Conservation (phyloP, 352 stramenopile species). For the Pythium aristosporum region DNA sequence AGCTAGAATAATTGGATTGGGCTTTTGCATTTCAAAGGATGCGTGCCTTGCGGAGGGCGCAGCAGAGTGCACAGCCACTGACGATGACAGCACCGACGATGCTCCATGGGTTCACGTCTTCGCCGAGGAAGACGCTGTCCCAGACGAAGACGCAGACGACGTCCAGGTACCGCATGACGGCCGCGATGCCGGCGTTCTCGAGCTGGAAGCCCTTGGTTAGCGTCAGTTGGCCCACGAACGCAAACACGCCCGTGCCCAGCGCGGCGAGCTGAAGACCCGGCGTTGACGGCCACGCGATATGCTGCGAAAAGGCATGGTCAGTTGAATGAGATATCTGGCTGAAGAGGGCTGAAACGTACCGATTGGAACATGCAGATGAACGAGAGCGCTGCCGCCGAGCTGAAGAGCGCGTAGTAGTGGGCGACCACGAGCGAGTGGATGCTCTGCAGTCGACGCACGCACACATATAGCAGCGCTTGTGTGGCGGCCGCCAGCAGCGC, state of each 20-base stretch:
- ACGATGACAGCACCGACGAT: conserved; percentile 50
- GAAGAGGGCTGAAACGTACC: conserved; percentile 24
- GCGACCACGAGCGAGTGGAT: conserved; percentile 50
- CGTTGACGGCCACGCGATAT: conserved; percentile 36
- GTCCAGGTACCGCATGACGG: conserved; percentile 71
- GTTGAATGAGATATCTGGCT: not conserved
- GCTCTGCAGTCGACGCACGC: conserved; percentile 43
- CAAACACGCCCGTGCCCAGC: conserved; percentile 38
- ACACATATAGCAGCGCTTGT: conserved; percentile 56
- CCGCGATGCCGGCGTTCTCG: conserved; percentile 59
- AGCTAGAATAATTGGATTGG: not conserved
- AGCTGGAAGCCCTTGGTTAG: conserved; percentile 74
- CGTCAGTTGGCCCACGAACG: conserved; percentile 57
- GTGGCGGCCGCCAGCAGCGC: conserved; percentile 39
- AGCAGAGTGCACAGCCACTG: conserved; percentile 35
- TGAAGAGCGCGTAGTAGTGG: conserved; percentile 63
- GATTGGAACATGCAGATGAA: conserved; percentile 46
- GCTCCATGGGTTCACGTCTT: conserved; percentile 46
- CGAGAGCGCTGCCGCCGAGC: conserved; percentile 33
- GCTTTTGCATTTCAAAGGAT: not conserved
- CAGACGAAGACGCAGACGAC: conserved; percentile 71
- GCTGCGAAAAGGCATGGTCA: conserved; percentile 5
- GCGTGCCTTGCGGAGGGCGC: conserved; percentile 43
- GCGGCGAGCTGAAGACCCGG: conserved; percentile 43
- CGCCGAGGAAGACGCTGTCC: conserved; percentile 47